phyloP scores from a whole-genome alignment of 208 protist species.

The Crithidia thermophila region DNA sequence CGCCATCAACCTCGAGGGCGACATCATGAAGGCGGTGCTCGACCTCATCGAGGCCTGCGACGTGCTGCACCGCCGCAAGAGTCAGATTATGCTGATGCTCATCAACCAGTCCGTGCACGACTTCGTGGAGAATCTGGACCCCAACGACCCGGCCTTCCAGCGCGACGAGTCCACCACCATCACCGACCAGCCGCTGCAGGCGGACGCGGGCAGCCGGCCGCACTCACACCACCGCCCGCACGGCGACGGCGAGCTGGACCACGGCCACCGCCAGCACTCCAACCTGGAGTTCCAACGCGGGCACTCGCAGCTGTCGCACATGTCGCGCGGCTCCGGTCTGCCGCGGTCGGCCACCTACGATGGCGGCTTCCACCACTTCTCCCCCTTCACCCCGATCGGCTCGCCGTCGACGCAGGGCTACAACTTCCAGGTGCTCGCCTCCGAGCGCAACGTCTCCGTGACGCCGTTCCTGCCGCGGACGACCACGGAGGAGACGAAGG shows the following conservation, averaged over 20 bases:
- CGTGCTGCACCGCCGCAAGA: slow-evolving; percentile 77
- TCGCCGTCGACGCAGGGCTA: slow-evolving; percentile 30
- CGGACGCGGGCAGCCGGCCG: not conserved
- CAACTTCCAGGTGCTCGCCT: slow-evolving; percentile 41
- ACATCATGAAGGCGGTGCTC: slow-evolving; percentile 72
- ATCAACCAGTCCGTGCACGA: slow-evolving; percentile 59
- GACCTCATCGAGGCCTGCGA: slow-evolving; percentile 64
- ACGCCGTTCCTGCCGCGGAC: slow-evolving; percentile 32
- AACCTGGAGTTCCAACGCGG: slow-evolving; percentile 1
- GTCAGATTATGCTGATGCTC: slow-evolving; percentile 79
- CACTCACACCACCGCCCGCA: not conserved
- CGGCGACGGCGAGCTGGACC: slow-evolving; percentile 6
- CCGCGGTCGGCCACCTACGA: slow-evolving; percentile 29
- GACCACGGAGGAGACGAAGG: not conserved
- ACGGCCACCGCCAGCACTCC: slow-evolving; percentile 9
- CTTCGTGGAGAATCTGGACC: slow-evolving; percentile 21
- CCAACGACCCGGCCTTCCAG: slow-evolving; percentile 1
- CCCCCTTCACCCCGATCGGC: not conserved
- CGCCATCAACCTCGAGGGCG: slow-evolving; percentile 61
- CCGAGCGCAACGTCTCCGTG: slow-evolving; percentile 51
- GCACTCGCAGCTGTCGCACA: not conserved
- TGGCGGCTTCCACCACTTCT: slow-evolving; percentile 3
- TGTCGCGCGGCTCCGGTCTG: not conserved
- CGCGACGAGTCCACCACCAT: slow-evolving; percentile 1
- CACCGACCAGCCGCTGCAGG: slow-evolving; percentile 3